These are phyloP conservation scores for Discostella stelligeroides DNA, from an alignment of 108 stramenopile genomes.

Conservation along the genomic window DNA sequence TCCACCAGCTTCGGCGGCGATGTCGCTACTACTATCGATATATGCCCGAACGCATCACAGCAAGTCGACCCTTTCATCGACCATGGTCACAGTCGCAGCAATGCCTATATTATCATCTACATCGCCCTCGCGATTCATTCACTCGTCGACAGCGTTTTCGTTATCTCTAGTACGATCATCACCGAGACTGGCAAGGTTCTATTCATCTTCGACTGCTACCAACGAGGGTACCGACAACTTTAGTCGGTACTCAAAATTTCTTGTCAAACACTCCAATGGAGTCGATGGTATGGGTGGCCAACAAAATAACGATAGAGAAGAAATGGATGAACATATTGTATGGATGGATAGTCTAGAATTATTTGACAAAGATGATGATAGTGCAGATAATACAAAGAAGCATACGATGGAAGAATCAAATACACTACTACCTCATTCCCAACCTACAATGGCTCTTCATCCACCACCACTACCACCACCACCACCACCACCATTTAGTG, in stretches of 20 bases:
- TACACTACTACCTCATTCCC: not conserved
- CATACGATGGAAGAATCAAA: too few species aligned
- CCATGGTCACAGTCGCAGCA: too few species aligned
- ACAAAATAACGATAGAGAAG: not conserved
- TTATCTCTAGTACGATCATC: too few species aligned
- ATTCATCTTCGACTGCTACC: too few species aligned
- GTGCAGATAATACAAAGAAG: not conserved
- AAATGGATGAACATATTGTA: not conserved
- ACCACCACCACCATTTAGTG: slow-evolving; percentile 34
- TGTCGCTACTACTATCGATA: too few species aligned
- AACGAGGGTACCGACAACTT: slow-evolving; percentile 16
- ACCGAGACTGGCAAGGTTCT: too few species aligned
- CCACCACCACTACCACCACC: slow-evolving; percentile 29
- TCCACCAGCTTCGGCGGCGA: too few species aligned
- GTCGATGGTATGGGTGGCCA: slow-evolving; percentile 34
- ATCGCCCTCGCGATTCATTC: too few species aligned
- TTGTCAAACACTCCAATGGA: slow-evolving; percentile 31
- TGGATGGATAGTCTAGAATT: slow-evolving; percentile 35
- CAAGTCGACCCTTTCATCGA: too few species aligned
- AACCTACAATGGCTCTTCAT: not conserved
- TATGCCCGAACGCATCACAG: too few species aligned
- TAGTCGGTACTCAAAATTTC: slow-evolving; percentile 32
- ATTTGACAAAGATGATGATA: not conserved
- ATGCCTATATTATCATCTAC: too few species aligned
- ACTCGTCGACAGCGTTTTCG: too few species aligned